A percentile compares a stretch with the other conserved stretches of the same genome.
Evolutionary conservation across 2,329 filamentous ascomycete genomes (phyloP).

Genomic region (Dichotomopilus funicola): DNA sequence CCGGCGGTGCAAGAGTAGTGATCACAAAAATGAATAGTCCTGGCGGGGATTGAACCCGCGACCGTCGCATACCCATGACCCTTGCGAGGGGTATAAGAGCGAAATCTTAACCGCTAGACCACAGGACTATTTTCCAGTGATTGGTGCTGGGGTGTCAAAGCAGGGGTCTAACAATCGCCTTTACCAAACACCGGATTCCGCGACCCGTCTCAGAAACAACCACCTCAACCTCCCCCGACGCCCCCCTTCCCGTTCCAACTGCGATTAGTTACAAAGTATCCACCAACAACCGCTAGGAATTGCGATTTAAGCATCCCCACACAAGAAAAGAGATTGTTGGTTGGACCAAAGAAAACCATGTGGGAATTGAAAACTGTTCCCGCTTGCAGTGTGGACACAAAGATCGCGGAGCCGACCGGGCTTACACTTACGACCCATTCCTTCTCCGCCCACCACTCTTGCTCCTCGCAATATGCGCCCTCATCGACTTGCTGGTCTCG

Average conservation of each 20-base stretch:
- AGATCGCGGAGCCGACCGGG: not conserved
- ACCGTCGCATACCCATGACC: constrained; percentile 20
- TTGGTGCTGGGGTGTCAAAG: constrained; percentile 4
- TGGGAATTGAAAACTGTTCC: no score
- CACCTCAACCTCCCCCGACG: constrained; percentile 67
- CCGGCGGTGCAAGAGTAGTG: no score
- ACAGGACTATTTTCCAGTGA: constrained; percentile 15
- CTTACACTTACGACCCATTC: constrained; percentile 43
- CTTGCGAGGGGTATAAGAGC: constrained; percentile 18
- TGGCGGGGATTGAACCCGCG: constrained; percentile 20
- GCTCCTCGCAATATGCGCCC: constrained; percentile 72
- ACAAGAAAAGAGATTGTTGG: no score
- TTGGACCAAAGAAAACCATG: no score
- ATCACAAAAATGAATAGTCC: constrained; percentile 13
- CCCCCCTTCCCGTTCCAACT: constrained; percentile 36
- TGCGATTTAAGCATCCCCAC: no score
- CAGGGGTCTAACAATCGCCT: not conserved
- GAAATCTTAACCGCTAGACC: constrained; percentile 21
- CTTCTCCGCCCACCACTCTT: constrained; percentile 78
- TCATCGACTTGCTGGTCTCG: constrained; percentile 73
- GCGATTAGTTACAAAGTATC: not conserved
- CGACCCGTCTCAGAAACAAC: not conserved
- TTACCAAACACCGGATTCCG: not conserved
- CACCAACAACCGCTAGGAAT: not conserved
- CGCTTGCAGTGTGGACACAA: not conserved